A percentile compares a stretch with the other conserved stretches of the same genome.
These are phyloP conservation scores for Verticillium klebahnii DNA, from an alignment of 2,329 filamentous ascomycete species.

Conservation along the genomic window DNA sequence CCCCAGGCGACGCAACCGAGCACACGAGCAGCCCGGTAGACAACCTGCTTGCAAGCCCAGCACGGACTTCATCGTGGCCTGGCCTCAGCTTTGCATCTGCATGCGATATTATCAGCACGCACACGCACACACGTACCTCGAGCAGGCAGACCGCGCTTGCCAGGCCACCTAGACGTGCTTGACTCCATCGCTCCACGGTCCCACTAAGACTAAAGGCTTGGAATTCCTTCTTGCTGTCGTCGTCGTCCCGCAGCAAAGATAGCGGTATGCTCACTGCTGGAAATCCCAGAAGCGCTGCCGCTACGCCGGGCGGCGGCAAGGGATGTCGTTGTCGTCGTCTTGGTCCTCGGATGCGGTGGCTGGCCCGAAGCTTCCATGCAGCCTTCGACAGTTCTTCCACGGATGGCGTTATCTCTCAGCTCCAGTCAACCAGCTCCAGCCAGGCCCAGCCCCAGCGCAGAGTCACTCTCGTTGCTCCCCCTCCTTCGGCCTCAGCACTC, in stretches of 20 bases:
- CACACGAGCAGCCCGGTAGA: neutral
- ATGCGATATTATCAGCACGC: neutral
- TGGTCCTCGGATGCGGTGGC: neutral
- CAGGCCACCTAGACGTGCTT: neutral
- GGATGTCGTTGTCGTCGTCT: neutral
- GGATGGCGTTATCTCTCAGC: slow-evolving; percentile 4
- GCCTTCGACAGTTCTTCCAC: slow-evolving; percentile 3
- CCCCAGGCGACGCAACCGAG: neutral
- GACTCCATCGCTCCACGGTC: neutral
- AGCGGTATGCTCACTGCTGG: neutral
- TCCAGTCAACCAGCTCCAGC: neutral
- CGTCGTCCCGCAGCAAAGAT: neutral
- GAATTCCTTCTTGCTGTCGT: neutral
- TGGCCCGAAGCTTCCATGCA: slow-evolving; percentile 3
- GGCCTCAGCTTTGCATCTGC: neutral
- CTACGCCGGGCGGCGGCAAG: neutral
- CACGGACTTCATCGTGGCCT: neutral
- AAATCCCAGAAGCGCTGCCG: neutral
- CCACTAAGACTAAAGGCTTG: neutral
- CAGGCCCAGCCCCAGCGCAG: neutral
- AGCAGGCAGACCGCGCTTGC: neutral
- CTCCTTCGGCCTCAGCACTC: neutral
- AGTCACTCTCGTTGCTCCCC: neutral
- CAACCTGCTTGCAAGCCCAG: neutral
- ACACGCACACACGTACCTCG: neutral